Percentiles rank a stretch among this genome's conserved stretches.
phyloP scores from a whole-genome alignment of 2,329 filamentous ascomycete genomes.

The Diaporthe sp. region DNA sequence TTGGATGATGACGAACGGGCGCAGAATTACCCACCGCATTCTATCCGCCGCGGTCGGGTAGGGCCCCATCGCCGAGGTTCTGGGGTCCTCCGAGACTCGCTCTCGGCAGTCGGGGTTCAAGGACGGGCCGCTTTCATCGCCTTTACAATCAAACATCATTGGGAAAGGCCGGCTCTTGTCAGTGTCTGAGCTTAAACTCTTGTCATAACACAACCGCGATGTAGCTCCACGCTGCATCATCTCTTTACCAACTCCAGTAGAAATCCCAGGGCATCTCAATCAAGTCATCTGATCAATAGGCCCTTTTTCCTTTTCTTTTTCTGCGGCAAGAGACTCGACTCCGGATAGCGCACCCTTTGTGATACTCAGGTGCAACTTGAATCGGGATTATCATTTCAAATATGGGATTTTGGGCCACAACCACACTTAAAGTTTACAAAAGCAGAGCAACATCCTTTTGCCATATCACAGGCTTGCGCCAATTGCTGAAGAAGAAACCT shows the following conservation, averaged over 20 bases:
- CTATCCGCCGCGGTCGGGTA: conserved; percentile 18
- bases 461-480: neutral
- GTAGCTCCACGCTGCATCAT: neutral
- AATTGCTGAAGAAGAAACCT: neutral
- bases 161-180: neutral
- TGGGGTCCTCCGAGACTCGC: conserved; percentile 22
- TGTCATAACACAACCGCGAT: neutral
- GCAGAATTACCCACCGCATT: conserved; percentile 16
- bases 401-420: neutral
- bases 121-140: neutral
- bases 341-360: neutral
- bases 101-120: conserved; percentile 21
- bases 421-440: neutral
- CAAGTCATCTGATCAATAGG: too few relatives aligned
- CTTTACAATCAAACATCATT: neutral
- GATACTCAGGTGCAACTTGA: neutral
- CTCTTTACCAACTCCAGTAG: neutral
- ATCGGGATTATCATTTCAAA: neutral
- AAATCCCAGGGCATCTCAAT: too few relatives aligned
- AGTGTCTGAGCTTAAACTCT: neutral
- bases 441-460: neutral
- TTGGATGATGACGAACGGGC: conserved; percentile 30
- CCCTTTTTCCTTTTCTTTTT: neutral
- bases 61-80: conserved; percentile 22
- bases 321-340: neutral